phyloP scores from a whole-genome alignment of 139 green algal species.

The Trebouxia sp. region DNA sequence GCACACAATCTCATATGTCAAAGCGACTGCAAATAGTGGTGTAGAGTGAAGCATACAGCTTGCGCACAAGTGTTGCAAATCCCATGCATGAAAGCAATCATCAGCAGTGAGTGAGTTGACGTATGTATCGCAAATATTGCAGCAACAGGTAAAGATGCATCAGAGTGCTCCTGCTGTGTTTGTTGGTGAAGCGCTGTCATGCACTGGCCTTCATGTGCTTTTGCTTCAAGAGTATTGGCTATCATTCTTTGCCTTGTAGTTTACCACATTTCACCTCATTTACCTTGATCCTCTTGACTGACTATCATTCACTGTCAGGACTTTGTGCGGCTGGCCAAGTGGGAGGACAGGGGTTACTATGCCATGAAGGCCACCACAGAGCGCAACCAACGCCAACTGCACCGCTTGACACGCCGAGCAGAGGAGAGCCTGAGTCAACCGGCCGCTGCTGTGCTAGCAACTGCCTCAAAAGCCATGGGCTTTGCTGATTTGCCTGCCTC shows the following conservation, averaged over 20 bases:
- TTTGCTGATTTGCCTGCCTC: slow-evolving; percentile 22
- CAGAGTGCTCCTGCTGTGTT: too few relatives aligned
- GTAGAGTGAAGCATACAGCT: too few relatives aligned
- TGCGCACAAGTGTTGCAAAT: too few relatives aligned
- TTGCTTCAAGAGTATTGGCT: neutral
- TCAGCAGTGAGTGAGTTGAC: too few relatives aligned
- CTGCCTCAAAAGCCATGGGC: slow-evolving; percentile 24
- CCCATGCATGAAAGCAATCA: too few relatives aligned
- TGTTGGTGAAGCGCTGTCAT: neutral
- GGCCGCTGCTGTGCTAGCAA: slow-evolving; percentile 53
- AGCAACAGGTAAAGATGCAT: too few relatives aligned
- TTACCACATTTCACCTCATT: neutral
- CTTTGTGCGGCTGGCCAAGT: slow-evolving; percentile 94
- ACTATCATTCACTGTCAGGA: too few relatives aligned
- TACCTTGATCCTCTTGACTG: neutral
- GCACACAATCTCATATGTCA: too few relatives aligned
- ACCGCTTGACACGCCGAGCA: slow-evolving; percentile 58
- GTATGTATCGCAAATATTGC: too few relatives aligned
- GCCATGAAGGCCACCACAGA: slow-evolving; percentile 78
- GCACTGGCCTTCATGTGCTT: neutral
- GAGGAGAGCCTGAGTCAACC: slow-evolving; percentile 60
- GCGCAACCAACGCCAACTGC: slow-evolving; percentile 87
- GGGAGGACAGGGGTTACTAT: slow-evolving; percentile 97
- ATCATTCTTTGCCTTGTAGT: neutral
- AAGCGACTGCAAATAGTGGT: too few relatives aligned